A percentile compares a stretch with the other conserved stretches of the same genome.
These are phyloP conservation scores for Handroanthus guayacan DNA, from an alignment of 257 asterid genomes.

Conservation along the genomic window DNA sequence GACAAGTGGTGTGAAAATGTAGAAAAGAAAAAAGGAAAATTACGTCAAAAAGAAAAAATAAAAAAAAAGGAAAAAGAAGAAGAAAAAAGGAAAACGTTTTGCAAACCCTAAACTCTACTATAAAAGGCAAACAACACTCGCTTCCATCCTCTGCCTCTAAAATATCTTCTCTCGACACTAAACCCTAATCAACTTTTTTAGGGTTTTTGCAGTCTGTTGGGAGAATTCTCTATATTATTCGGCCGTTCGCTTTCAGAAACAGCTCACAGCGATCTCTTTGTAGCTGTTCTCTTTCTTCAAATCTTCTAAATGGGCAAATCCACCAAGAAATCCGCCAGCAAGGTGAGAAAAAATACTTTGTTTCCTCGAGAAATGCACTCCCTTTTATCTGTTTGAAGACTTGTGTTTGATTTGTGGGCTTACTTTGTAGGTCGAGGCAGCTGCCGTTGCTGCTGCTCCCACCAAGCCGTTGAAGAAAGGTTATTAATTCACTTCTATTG, in stretches of 20 bases:
- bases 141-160: not conserved
- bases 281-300: not conserved
- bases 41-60: too few relatives aligned
- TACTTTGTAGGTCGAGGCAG: conserved; percentile 32
- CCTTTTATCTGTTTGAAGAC: not conserved
- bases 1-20: too few relatives aligned
- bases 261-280: not conserved
- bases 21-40: too few relatives aligned
- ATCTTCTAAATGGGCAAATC: conserved; percentile 43
- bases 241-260: not conserved
- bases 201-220: conserved; percentile 34
- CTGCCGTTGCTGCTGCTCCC: conserved; percentile 35
- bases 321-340: conserved; percentile 42
- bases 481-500: not conserved
- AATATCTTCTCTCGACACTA: conserved; percentile 13
- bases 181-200: conserved; percentile 33
- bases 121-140: not conserved
- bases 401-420: not conserved
- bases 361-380: conserved; percentile 3
- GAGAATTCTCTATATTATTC: conserved; percentile 9
- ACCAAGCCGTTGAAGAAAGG: conserved; percentile 44
- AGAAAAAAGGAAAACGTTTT: not conserved
- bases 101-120: not conserved
- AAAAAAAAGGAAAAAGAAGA: not conserved
- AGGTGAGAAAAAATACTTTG: conserved; percentile 30